Conservation (phyloP, 169 alveolate genomes). For the Perkinsus marinus region DNA sequence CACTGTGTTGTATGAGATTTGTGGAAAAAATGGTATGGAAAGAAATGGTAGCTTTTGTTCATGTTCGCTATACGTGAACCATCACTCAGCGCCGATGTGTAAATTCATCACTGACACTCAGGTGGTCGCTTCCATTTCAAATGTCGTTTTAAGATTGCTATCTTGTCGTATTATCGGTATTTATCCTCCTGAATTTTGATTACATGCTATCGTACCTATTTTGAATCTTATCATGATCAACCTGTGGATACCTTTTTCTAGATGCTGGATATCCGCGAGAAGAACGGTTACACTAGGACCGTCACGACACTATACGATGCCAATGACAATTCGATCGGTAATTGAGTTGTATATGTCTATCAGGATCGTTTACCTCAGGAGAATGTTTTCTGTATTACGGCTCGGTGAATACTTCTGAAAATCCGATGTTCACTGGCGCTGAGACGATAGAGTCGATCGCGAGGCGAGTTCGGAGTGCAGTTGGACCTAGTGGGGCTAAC, state of each 20-base stretch:
- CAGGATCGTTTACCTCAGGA: background rate
- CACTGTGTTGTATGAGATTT: too few species aligned
- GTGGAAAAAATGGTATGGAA: too few species aligned
- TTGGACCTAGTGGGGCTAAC: background rate
- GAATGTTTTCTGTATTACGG: background rate
- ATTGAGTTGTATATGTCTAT: background rate
- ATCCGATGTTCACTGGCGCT: background rate
- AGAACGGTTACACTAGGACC: background rate
- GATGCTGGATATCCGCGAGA: background rate
- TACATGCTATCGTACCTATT: too few species aligned
- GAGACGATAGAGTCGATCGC: background rate
- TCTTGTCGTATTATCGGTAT: too few species aligned
- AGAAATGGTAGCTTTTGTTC: too few species aligned
- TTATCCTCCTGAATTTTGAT: too few species aligned
- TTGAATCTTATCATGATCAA: too few species aligned
- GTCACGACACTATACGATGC: background rate
- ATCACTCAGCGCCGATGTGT: too few species aligned
- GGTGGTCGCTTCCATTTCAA: too few species aligned
- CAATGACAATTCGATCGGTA: background rate
- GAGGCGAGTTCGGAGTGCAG: background rate
- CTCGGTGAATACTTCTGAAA: background rate
- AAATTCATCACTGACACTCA: too few species aligned
- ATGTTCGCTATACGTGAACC: too few species aligned
- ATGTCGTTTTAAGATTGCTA: too few species aligned
- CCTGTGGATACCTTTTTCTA: background rate